A percentile compares a stretch with the other conserved stretches of the same genome.
phyloP scores from a whole-genome alignment of 2,329 filamentous ascomycete genomes.

The Fusarium bactridioides region DNA sequence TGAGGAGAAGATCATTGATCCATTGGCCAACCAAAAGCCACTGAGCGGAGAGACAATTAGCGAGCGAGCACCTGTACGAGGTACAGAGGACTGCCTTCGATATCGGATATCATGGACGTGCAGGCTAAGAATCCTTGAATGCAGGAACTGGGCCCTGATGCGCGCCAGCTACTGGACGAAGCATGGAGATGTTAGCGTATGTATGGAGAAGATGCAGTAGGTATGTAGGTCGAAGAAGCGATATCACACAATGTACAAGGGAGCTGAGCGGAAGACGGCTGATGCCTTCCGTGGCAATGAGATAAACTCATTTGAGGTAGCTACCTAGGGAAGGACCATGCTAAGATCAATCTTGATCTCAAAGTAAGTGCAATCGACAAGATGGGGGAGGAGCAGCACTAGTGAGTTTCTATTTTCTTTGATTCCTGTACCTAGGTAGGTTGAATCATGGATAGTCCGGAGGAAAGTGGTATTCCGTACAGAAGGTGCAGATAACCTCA shows the following conservation, averaged over 20 bases:
- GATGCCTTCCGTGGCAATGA: conserved; percentile 6
- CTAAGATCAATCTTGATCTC: not conserved
- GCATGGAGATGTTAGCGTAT: conserved; percentile 13
- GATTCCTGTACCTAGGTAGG: not conserved
- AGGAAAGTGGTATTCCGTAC: conserved; percentile 1
- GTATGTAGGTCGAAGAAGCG: conserved; percentile 23
- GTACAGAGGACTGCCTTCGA: conserved; percentile 2
- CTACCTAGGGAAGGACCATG: not conserved
- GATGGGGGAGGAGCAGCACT: not conserved
- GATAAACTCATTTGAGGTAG: conserved; percentile 1
- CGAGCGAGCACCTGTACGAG: conserved; percentile 31
- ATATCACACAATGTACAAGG: conserved; percentile 26
- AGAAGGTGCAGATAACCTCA: conserved; percentile 26
- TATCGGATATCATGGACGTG: conserved; percentile 34
- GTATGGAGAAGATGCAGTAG: conserved; percentile 25
- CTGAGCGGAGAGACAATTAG: conserved; percentile 12
- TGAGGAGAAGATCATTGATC: conserved; percentile 33
- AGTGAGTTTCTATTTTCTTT: not conserved
- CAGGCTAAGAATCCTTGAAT: conserved; percentile 29
- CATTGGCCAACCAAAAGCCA: conserved; percentile 43
- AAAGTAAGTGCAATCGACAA: not conserved
- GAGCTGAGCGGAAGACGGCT: conserved; percentile 23
- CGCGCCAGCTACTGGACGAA: conserved; percentile 19
- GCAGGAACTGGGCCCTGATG: conserved; percentile 39
- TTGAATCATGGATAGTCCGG: not conserved